Conservation (phyloP, 2,329 filamentous ascomycete species). For the Trichophaea hybrida region DNA sequence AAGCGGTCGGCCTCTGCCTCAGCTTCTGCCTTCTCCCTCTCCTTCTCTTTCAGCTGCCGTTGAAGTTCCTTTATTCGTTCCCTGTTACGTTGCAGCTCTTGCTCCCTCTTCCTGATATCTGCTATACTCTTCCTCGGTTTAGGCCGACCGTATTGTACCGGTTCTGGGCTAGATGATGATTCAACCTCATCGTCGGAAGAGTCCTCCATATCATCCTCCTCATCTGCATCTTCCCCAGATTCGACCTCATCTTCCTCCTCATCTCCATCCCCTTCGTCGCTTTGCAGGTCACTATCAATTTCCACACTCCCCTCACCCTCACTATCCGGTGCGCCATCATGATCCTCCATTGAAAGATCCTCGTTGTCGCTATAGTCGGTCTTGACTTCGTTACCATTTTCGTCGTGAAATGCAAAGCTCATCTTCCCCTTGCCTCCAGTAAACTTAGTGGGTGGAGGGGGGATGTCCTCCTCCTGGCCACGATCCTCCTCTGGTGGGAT, state of each 20-base stretch:
- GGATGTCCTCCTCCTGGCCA: not conserved
- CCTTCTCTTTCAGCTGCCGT: slow-evolving; percentile 14
- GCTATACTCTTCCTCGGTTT: slow-evolving; percentile 1
- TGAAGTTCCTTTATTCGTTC: slow-evolving; percentile 1
- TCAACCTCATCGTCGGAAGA: slow-evolving; percentile 1
- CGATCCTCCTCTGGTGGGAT: slow-evolving; percentile 1
- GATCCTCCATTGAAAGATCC: slow-evolving; percentile 15
- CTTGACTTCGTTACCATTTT: slow-evolving; percentile 17
- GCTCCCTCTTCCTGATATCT: slow-evolving; percentile 4
- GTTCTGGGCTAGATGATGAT: slow-evolving; percentile 8
- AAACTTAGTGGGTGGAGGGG: not conserved
- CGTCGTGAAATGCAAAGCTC: slow-evolving; percentile 18
- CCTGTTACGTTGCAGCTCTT: not conserved
- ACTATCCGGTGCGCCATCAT: slow-evolving; percentile 2
- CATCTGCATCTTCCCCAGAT: slow-evolving; percentile 21
- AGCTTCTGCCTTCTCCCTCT: slow-evolving; percentile 12
- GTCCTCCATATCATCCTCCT: slow-evolving; percentile 5
- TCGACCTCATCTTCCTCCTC: slow-evolving; percentile 23
- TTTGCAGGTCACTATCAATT: slow-evolving; percentile 8
- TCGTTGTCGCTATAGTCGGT: slow-evolving; percentile 14
- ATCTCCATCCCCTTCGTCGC: slow-evolving; percentile 7
- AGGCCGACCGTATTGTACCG: slow-evolving; percentile 6
- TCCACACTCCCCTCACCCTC: slow-evolving; percentile 10
- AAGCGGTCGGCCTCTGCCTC: not conserved
- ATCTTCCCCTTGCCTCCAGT: slow-evolving; percentile 16